Conservation (phyloP, 2,329 filamentous ascomycete species). For the Byssochlamys sp. region DNA sequence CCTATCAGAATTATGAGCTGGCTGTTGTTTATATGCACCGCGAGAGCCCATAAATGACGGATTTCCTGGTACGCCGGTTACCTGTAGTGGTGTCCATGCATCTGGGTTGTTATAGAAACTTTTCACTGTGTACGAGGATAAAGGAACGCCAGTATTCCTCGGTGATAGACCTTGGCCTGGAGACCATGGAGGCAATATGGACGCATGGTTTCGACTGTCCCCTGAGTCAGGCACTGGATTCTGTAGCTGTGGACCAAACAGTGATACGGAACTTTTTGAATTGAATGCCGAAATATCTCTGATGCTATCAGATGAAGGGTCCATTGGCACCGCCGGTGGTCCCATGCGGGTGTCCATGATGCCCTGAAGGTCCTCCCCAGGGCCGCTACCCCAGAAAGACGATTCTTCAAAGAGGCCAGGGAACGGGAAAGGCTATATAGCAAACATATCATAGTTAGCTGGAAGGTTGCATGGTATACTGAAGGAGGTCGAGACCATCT, state of each 20-base stretch:
- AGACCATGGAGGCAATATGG: constrained; percentile 7
- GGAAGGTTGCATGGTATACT: neutral
- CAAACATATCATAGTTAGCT: constrained; percentile 3
- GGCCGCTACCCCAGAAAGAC: constrained; percentile 15
- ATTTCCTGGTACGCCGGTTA: constrained; percentile 16
- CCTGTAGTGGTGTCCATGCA: constrained; percentile 25
- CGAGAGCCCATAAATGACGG: constrained; percentile 9
- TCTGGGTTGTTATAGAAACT: constrained; percentile 12
- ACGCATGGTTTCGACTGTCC: constrained; percentile 7
- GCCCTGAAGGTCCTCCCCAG: constrained; percentile 23
- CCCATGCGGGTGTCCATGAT: constrained; percentile 16
- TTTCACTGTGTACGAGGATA: neutral
- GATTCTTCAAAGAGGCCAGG: constrained; percentile 1
- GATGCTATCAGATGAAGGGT: neutral
- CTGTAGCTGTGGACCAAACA: neutral
- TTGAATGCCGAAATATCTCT: neutral
- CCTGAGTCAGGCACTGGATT: neutral
- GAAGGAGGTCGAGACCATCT: neutral
- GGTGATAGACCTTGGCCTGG: constrained; percentile 4
- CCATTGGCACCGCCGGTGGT: constrained; percentile 6
- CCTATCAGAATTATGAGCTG: constrained; percentile 12
- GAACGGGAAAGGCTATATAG: neutral
- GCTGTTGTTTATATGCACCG: constrained; percentile 11
- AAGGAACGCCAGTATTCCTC: neutral
- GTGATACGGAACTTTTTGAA: neutral